A percentile compares a stretch with the other conserved stretches of the same genome.
These are phyloP conservation scores for Thielaviopsis euricoi DNA, from an alignment of 2,329 filamentous ascomycete species.

Conservation along the genomic window DNA sequence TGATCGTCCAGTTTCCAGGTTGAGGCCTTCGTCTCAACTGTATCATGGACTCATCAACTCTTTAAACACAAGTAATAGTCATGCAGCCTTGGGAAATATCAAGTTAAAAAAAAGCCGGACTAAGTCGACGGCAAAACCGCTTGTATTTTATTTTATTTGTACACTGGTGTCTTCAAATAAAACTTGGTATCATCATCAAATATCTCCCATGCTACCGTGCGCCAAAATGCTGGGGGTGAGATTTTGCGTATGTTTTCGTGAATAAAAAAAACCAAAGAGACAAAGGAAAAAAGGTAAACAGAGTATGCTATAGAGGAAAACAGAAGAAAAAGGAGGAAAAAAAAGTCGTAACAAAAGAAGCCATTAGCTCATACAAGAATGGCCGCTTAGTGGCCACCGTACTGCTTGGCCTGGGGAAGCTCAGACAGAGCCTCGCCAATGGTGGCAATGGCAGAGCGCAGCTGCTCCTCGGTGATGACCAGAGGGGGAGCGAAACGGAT, in stretches of 20 bases:
- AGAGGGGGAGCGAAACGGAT: conserved; percentile 94
- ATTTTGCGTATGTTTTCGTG: not conserved
- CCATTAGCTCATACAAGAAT: too few relatives aligned
- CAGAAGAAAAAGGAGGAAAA: not conserved
- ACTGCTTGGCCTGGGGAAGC: conserved; percentile 43
- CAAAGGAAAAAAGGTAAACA: not conserved
- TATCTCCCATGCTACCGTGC: conserved; percentile 3
- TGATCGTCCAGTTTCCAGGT: not conserved
- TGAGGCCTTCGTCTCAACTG: not conserved
- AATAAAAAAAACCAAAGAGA: not conserved
- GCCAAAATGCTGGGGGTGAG: conserved; percentile 2
- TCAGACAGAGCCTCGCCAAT: conserved; percentile 71
- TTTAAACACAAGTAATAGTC: not conserved
- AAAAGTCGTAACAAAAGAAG: not conserved
- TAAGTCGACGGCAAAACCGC: conserved; percentile 4
- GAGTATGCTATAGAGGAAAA: not conserved
- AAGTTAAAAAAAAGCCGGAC: conserved; percentile 5
- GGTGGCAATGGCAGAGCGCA: conserved; percentile 59
- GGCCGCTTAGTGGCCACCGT: conserved; percentile 19
- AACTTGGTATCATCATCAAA: conserved; percentile 8
- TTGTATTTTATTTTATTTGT: not conserved
- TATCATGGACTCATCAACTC: not conserved
- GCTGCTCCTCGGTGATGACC: conserved; percentile 80
- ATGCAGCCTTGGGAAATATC: not conserved
- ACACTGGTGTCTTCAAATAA: not conserved